phyloP scores from a whole-genome alignment of 2,329 filamentous ascomycete genomes.

The Fusarium decemcellulare region DNA sequence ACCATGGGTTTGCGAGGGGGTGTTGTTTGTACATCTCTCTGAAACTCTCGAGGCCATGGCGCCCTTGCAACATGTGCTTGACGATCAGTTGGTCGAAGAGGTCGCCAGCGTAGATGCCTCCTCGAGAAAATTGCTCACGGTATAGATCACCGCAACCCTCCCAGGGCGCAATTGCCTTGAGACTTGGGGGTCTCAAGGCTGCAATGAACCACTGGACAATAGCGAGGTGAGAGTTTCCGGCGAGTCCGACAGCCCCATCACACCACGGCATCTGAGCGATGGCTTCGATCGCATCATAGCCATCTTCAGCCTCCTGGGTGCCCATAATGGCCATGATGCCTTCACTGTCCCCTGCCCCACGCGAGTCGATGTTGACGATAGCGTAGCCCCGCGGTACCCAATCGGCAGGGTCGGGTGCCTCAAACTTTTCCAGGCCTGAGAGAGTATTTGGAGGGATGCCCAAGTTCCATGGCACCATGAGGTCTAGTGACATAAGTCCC shows the following conservation, averaged over 20 bases:
- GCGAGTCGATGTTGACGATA: constrained; percentile 15
- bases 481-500: not conserved
- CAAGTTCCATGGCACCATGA: constrained; percentile 14
- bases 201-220: constrained; percentile 21
- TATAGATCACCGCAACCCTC: constrained; percentile 16
- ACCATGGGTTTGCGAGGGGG: constrained; percentile 39
- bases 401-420: constrained; percentile 19
- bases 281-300: constrained; percentile 14
- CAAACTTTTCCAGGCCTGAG: constrained; percentile 27
- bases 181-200: not conserved
- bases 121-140: constrained; percentile 42
- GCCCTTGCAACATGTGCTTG: constrained; percentile 37
- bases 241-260: constrained; percentile 7
- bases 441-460: not conserved
- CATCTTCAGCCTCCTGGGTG: constrained; percentile 16
- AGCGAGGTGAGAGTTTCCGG: constrained; percentile 19
- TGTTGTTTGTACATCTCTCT: constrained; percentile 36
- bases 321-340: constrained; percentile 16
- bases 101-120: constrained; percentile 33
- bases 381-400: constrained; percentile 18
- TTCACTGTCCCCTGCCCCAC: constrained; percentile 5
- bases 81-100: constrained; percentile 33
- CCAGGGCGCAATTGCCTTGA: constrained; percentile 31
- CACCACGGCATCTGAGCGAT: constrained; percentile 20
- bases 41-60: constrained; percentile 40